These are phyloP conservation scores for Alternaria infectoria DNA, from an alignment of 2,329 filamentous ascomycete genomes.

Conservation along the genomic window DNA sequence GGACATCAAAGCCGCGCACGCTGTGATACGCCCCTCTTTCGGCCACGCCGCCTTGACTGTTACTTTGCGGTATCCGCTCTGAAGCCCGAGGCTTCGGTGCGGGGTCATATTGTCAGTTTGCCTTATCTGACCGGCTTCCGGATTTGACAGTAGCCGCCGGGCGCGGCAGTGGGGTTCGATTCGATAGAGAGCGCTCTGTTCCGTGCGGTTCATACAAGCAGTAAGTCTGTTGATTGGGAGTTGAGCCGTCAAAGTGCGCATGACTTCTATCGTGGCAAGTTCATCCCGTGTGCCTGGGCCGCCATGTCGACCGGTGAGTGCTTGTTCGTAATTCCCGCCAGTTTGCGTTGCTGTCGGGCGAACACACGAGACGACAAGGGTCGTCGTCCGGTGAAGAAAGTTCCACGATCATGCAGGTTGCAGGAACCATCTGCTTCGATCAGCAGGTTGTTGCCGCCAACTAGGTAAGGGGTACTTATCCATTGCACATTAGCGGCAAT, in stretches of 20 bases:
- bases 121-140: constrained; percentile 10
- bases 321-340: background rate
- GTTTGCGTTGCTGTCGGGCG: background rate
- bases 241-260: constrained; percentile 9
- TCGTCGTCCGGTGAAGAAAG: constrained; percentile 14
- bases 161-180: background rate
- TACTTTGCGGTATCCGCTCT: background rate
- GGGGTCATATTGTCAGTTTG: constrained; percentile 7
- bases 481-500: constrained; percentile 14
- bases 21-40: background rate
- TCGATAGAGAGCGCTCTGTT: background rate
- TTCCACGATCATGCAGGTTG: constrained; percentile 12
- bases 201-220: constrained; percentile 3
- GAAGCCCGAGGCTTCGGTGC: background rate
- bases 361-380: constrained; percentile 4
- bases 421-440: constrained; percentile 1
- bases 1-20: background rate
- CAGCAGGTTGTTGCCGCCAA: constrained; percentile 8
- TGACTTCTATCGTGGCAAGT: constrained; percentile 7
- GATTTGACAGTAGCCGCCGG: background rate
- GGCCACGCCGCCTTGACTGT: background rate
- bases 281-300: background rate
- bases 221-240: constrained; percentile 2
- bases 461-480: constrained; percentile 9
- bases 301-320: constrained; percentile 13